These are phyloP conservation scores for Trichoderma guizhouense DNA, from an alignment of 2,329 filamentous ascomycete genomes.

Conservation along the genomic window DNA sequence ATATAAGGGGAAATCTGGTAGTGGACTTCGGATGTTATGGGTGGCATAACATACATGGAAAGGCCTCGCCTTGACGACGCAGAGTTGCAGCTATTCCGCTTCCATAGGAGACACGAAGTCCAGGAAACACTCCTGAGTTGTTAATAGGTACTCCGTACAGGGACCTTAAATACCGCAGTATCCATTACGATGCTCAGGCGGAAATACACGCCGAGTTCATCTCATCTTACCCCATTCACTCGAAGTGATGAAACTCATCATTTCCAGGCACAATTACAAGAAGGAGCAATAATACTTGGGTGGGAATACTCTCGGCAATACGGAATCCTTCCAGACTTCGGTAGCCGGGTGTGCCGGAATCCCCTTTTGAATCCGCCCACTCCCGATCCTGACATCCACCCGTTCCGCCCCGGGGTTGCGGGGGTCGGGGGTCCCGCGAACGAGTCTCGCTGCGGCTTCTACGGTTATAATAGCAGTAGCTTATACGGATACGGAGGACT, in stretches of 20 bases:
- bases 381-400: constrained; percentile 1
- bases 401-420: constrained; percentile 6
- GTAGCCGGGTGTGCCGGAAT: constrained; percentile 3
- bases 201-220: neutral
- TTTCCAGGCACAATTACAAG: neutral
- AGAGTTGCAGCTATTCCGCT: neutral
- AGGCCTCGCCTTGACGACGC: neutral
- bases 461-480: neutral
- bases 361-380: neutral
- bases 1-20: neutral
- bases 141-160: neutral
- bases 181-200: neutral
- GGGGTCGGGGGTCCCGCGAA: neutral
- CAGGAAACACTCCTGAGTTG: neutral
- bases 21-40: neutral
- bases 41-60: neutral
- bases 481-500: neutral
- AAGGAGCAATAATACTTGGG: neutral
- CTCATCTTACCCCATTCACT: neutral
- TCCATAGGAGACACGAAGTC: neutral
- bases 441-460: neutral
- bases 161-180: neutral
- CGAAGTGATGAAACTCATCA: neutral
- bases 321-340: neutral
- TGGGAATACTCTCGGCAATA: neutral